These are phyloP conservation scores for Glycine soja DNA, from an alignment of 306 rosid genomes.

Conservation along the genomic window DNA sequence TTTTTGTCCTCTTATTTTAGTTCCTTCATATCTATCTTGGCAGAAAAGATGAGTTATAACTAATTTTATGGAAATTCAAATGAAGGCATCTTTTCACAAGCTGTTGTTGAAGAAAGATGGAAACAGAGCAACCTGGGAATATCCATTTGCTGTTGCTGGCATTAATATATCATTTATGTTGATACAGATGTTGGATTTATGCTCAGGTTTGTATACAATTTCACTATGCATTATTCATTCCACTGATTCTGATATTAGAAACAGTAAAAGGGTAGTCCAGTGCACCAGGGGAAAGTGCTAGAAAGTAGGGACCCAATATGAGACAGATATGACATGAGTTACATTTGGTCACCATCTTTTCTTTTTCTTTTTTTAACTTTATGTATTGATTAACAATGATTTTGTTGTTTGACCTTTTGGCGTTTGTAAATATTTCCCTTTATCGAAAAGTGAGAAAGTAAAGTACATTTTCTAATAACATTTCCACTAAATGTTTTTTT, in stretches of 20 bases:
- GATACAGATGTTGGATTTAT: conserved; percentile 87
- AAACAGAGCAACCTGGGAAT: conserved; percentile 88
- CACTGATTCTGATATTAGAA: conserved; percentile 18
- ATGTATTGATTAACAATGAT: conserved; percentile 5
- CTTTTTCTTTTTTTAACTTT: neutral
- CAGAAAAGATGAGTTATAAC: conserved; percentile 58
- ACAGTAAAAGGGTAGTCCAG: no score
- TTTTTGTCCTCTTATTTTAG: conserved; percentile 34
- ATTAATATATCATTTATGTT: conserved; percentile 88
- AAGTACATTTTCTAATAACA: conserved; percentile 25
- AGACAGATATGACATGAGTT: neutral
- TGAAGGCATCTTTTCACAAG: conserved; percentile 96
- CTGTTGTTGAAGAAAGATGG: conserved; percentile 85
- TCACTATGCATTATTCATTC: neutral
- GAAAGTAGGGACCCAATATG: no score
- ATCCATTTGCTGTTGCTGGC: conserved; percentile 98
- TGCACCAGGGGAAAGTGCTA: no score
- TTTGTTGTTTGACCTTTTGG: neutral
- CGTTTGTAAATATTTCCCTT: conserved; percentile 26
- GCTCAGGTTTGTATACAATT: conserved; percentile 61
- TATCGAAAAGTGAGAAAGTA: conserved; percentile 10
- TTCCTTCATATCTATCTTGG: conserved; percentile 42
- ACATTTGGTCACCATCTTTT: neutral
- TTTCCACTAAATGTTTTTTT: neutral
- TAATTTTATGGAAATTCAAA: conserved; percentile 72